A percentile compares a stretch with the other conserved stretches of the same genome.
These are phyloP conservation scores for Agrocybe chaxingu DNA, from an alignment of 768 basidiomycete genomes.

Conservation along the genomic window DNA sequence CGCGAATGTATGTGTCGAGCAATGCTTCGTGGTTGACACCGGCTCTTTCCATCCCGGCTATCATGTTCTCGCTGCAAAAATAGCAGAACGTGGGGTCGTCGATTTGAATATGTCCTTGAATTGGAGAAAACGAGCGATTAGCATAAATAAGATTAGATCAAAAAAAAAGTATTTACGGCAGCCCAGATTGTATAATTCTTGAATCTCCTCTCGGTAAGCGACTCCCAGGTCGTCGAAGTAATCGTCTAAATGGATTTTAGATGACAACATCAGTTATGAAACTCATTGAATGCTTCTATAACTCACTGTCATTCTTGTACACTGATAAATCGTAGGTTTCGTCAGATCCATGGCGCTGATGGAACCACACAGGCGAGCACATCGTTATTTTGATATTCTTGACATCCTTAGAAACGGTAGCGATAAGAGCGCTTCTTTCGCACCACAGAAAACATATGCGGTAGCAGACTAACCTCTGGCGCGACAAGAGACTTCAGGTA, in stretches of 20 bases:
- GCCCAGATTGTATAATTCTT: slow-evolving; percentile 43
- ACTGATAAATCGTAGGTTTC: slow-evolving; percentile 53
- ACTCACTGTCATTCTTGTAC: slow-evolving; percentile 56
- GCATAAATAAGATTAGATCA: slow-evolving; percentile 1
- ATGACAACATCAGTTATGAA: background rate
- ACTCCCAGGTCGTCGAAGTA: slow-evolving; percentile 47
- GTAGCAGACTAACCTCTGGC: slow-evolving; percentile 39
- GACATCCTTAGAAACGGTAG: slow-evolving; percentile 43
- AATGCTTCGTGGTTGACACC: slow-evolving; percentile 62
- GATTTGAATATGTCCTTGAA: slow-evolving; percentile 47
- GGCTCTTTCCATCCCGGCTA: slow-evolving; percentile 50
- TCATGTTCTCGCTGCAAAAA: slow-evolving; percentile 62
- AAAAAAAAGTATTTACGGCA: slow-evolving; percentile 38
- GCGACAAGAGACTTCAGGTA: slow-evolving; percentile 55
- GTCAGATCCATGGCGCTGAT: slow-evolving; percentile 62
- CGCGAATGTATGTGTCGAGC: slow-evolving; percentile 65
- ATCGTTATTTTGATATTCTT: slow-evolving; percentile 68
- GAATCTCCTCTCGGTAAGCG: slow-evolving; percentile 47
- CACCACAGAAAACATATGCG: background rate
- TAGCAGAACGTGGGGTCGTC: slow-evolving; percentile 57
- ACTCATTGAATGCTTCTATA: background rate
- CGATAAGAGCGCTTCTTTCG: background rate
- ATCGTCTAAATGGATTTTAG: slow-evolving; percentile 31
- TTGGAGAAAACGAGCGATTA: background rate
- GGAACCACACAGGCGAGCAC: slow-evolving; percentile 71